Evolutionary conservation across 148 eudicot genomes (phyloP), one percentile per base, ranked within the genome.

Genomic region (Gaultheria prostrata): DNA sequence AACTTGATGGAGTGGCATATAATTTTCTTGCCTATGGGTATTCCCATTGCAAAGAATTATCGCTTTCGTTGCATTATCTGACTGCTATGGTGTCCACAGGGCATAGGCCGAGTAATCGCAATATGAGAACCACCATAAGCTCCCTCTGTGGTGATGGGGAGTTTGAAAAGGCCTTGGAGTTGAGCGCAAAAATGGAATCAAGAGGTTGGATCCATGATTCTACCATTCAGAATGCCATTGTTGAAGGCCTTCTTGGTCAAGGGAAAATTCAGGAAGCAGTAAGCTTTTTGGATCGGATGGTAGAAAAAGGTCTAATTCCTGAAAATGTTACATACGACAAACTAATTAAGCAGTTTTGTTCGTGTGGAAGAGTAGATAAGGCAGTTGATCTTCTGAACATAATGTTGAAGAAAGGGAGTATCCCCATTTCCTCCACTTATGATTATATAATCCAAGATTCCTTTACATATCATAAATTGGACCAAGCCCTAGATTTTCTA

Each of bases 371-470:
- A 83, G 76, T 77, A 28, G 93, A 91, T 50, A 90, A 89, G 63
- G 92, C 94, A 70, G 84, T 88, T 49, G 84, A 84, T 83, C 92
- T 95, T 85, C 86, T 93, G 20, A 87, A 92, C 88, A 83, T 84
- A 32, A 91, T 93, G 91, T 76, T 95, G 88, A 87, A 75, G 86
- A 86, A 83, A 54, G 90, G 85, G 77, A 90, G 67, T 69, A 28
- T 76, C 33, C 97, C 93, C 0, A 86, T 86, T 78, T 82, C 93
- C 13, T 83, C 85, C 26, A 90, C 89, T 82, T 93, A 90, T 76
- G 95, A 91, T 77, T 86, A 43, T 75, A 12, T 95, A 12, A 86
- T 95, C 50, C 91, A 89, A 65, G 80, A 89, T 77, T 92, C 80
- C 20, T 90, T 92, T 78, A 46, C 79, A 18, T 33, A 80, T 35